Percentiles rank a stretch among this genome's conserved stretches.
These are phyloP conservation scores for Komagataea norvegica DNA, from an alignment of 1,139 yeast species.

Conservation along the genomic window DNA sequence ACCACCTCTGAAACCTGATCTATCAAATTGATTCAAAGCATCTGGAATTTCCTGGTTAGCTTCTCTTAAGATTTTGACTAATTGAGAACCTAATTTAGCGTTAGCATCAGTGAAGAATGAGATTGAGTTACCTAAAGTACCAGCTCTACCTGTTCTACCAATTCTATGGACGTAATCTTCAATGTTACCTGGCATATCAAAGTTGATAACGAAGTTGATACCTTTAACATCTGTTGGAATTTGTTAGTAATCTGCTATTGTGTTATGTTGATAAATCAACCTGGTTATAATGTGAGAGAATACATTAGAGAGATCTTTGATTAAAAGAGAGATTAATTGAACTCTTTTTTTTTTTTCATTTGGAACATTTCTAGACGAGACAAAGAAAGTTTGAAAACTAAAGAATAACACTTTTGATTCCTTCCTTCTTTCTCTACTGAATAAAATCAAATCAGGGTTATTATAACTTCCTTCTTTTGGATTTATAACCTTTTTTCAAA, in stretches of 20 bases:
- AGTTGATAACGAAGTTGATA: conserved; percentile 87
- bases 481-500: conserved; percentile 3
- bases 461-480: conserved; percentile 4
- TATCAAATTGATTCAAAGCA: conserved; percentile 44
- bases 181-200: conserved; percentile 95
- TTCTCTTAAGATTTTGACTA: conserved; percentile 87
- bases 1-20: conserved; percentile 51
- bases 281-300: background rate
- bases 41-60: conserved; percentile 87
- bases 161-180: conserved; percentile 82
- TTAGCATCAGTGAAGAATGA: conserved; percentile 90
- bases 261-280: no score
- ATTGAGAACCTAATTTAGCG: conserved; percentile 84
- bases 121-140: conserved; percentile 90
- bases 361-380: no score
- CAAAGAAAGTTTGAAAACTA: no score
- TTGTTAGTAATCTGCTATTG: conserved; percentile 31
- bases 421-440: conserved; percentile 1
- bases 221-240: conserved; percentile 82
- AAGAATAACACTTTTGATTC: no score
- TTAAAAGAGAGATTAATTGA: conserved; percentile 1
- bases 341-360: no score
- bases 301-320: conserved; percentile 9
- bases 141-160: conserved; percentile 94
- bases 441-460: no score